Percentiles rank a stretch among this genome's conserved stretches.
These are phyloP conservation scores for Trichoderma asperellum DNA, from an alignment of 2,329 filamentous ascomycete genomes.

Conservation along the genomic window DNA sequence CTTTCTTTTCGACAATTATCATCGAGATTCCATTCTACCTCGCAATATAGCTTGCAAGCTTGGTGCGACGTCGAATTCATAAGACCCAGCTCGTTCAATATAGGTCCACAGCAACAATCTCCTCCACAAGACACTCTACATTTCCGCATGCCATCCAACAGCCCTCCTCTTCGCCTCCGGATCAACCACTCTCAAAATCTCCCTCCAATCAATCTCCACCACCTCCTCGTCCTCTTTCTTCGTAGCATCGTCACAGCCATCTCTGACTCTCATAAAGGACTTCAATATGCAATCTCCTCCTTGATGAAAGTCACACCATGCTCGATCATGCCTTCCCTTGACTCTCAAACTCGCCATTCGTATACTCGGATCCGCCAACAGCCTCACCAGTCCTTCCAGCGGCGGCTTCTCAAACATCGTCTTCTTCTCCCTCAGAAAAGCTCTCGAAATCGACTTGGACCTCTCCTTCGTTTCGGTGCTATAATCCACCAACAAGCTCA, in stretches of 20 bases:
- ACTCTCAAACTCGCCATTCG: slow-evolving; percentile 46
- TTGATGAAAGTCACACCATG: slow-evolving; percentile 50
- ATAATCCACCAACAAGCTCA: slow-evolving; percentile 29
- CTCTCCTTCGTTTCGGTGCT: background rate
- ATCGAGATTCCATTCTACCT: background rate
- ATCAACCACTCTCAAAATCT: slow-evolving; percentile 39
- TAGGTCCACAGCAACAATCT: background rate
- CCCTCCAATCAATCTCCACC: slow-evolving; percentile 41
- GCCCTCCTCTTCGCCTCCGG: slow-evolving; percentile 37
- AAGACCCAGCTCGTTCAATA: background rate
- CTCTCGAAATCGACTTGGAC: slow-evolving; percentile 29
- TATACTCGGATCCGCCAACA: slow-evolving; percentile 53
- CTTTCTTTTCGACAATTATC: background rate
- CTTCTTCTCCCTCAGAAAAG: slow-evolving; percentile 24
- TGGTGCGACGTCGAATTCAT: background rate
- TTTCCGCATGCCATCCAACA: slow-evolving; percentile 24
- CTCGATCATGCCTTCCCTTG: slow-evolving; percentile 41
- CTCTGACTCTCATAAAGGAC: background rate
- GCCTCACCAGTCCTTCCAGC: slow-evolving; percentile 43
- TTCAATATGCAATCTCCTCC: slow-evolving; percentile 26
- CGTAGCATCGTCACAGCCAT: background rate
- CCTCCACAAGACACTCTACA: background rate
- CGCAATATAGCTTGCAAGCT: background rate
- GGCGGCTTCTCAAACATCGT: slow-evolving; percentile 38
- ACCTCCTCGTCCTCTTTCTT: slow-evolving; percentile 17